Conservation (phyloP, 371 early-diverging fungal species). For the Saksenaea oblongispora region DNA sequence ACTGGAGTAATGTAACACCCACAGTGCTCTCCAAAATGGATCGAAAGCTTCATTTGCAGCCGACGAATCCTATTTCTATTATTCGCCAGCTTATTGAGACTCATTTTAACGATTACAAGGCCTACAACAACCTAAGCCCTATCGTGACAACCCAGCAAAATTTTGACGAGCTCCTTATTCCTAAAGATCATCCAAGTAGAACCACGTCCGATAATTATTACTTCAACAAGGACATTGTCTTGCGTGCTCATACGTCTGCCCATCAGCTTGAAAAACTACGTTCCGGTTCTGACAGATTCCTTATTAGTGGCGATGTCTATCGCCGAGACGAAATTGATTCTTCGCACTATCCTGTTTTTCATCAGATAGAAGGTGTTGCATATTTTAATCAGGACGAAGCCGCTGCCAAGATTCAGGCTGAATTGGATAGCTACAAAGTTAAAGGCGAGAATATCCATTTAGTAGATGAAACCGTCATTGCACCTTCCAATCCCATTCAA, state of each 20-base stretch:
- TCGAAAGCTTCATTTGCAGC: conserved; percentile 78
- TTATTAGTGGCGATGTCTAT: conserved; percentile 95
- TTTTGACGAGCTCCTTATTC: conserved; percentile 91
- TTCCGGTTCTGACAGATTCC: conserved; percentile 57
- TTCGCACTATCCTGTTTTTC: conserved; percentile 96
- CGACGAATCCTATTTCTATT: conserved; percentile 87
- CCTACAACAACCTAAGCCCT: conserved; percentile 71
- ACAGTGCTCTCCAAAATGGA: conserved; percentile 77
- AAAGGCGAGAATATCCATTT: conserved; percentile 45
- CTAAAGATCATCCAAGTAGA: conserved; percentile 84
- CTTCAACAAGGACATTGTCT: conserved; percentile 73
- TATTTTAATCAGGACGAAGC: conserved; percentile 46
- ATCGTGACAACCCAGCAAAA: conserved; percentile 84
- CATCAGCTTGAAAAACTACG: conserved; percentile 84
- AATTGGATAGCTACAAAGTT: conserved; percentile 19
- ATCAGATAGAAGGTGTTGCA: conserved; percentile 95
- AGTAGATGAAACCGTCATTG: conserved; percentile 57
- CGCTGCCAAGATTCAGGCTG: conserved; percentile 17
- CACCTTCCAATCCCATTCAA: conserved; percentile 61
- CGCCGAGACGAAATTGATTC: conserved; percentile 97
- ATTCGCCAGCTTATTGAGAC: conserved; percentile 79
- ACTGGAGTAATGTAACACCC: conserved; percentile 79
- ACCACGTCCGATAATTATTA: conserved; percentile 91
- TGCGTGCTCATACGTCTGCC: conserved; percentile 95
- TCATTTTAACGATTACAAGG: conserved; percentile 68